These are phyloP conservation scores for Fusarium nygamai DNA, from an alignment of 2,329 filamentous ascomycete species.

Conservation along the genomic window DNA sequence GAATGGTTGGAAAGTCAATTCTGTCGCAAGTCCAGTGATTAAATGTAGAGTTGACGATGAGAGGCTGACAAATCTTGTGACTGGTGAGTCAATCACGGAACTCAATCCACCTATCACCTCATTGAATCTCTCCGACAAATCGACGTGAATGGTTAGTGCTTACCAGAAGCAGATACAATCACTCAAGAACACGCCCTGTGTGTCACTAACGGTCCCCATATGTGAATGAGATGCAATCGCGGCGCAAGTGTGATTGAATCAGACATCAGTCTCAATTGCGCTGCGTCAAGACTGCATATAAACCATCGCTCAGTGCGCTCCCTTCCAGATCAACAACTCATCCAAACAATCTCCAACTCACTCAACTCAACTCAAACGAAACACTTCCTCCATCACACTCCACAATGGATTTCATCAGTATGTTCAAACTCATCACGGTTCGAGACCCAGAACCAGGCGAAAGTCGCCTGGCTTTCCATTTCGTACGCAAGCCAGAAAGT, in stretches of 20 bases:
- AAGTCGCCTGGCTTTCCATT: not conserved
- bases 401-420: not conserved
- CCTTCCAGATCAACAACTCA: too few species aligned
- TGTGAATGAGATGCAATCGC: not conserved
- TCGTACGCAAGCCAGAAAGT: not conserved
- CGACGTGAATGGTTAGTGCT: not conserved
- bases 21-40: not conserved
- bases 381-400: not conserved
- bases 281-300: not conserved
- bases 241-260: not conserved
- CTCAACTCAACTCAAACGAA: not conserved
- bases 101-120: not conserved
- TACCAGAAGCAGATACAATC: too few species aligned
- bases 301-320: fast-evolving
- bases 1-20: fast-evolving
- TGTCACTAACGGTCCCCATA: not conserved
- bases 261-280: not conserved
- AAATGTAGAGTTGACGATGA: not conserved
- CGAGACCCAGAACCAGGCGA: not conserved
- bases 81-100: not conserved
- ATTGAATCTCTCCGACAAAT: not conserved
- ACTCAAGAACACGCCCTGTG: not conserved
- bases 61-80: not conserved
- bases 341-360: too few species aligned
- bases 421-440: too few species aligned